Conservation (phyloP, 495 filamentous ascomycete species). For the Lasiosphaeris hirsuta region DNA sequence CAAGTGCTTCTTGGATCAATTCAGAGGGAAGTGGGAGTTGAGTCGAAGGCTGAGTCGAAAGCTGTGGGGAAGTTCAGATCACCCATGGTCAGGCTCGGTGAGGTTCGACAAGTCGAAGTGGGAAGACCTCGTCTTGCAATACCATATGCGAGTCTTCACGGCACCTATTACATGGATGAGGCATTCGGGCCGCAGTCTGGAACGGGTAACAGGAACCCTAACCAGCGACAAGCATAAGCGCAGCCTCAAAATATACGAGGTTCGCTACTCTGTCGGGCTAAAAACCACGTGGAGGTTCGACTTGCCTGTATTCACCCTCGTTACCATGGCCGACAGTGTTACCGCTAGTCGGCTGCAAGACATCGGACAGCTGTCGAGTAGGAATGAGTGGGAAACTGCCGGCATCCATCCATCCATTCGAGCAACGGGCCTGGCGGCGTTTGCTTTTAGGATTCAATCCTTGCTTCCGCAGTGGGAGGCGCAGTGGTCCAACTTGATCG, state of each 20-base stretch:
- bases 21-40: slow-evolving; percentile 1
- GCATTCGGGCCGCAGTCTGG: background rate
- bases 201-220: background rate
- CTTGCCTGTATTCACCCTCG: background rate
- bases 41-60: background rate
- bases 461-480: background rate
- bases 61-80: background rate
- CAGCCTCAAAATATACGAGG: background rate
- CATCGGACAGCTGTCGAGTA: background rate
- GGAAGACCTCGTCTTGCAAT: slow-evolving; percentile 3
- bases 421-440: background rate
- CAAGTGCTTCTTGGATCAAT: background rate
- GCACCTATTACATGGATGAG: background rate
- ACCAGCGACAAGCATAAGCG: background rate
- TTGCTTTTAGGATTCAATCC: slow-evolving; percentile 3
- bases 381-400: background rate
- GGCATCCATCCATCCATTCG: background rate
- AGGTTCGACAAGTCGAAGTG: background rate
- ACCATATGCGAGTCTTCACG: slow-evolving; percentile 3
- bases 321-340: background rate
- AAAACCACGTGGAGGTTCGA: slow-evolving; percentile 2
- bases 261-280: background rate
- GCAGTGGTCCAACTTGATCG: slow-evolving; percentile 1
- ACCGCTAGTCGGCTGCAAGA: background rate
- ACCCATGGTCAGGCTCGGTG: background rate